Conservation (phyloP, 805 yeast species). For the Naumovozyma castellii region DNA sequence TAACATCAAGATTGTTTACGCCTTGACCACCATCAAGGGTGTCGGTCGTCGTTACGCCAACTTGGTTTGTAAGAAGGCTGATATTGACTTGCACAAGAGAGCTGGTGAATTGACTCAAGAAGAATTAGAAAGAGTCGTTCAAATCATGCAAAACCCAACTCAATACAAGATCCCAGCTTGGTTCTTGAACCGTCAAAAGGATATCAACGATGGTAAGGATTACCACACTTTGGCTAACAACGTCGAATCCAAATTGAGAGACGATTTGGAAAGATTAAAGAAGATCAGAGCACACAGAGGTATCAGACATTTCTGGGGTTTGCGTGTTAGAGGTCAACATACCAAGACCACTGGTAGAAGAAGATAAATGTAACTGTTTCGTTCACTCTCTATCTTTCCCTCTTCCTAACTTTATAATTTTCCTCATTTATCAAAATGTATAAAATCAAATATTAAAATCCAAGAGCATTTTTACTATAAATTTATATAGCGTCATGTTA, state of each 20-base stretch:
- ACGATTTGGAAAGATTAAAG: conserved; percentile 99
- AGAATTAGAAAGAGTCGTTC: conserved; percentile 99
- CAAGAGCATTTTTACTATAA: neutral
- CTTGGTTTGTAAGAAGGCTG: conserved; percentile 99
- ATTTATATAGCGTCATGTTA: too few species aligned
- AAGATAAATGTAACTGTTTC: conserved; percentile 23
- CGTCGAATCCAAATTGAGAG: conserved; percentile 99
- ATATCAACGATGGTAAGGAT: conserved; percentile 97
- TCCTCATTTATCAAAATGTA: neutral
- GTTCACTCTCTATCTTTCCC: neutral
- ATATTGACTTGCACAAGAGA: conserved; percentile 94
- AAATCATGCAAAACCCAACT: conserved; percentile 99
- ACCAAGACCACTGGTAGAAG: conserved; percentile 99
- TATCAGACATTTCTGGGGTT: conserved; percentile 99
- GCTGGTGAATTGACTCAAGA: conserved; percentile 99
- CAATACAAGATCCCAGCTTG: conserved; percentile 99
- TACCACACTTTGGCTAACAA: conserved; percentile 98
- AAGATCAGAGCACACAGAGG: conserved; percentile 99
- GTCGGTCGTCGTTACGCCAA: conserved; percentile 99
- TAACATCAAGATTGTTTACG: conserved; percentile 99
- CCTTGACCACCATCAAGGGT: conserved; percentile 99
- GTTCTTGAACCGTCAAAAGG: conserved; percentile 99
- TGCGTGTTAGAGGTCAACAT: conserved; percentile 99
- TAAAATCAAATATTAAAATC: neutral
- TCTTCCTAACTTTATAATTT: neutral